phyloP scores from a whole-genome alignment of 176 grass and related monocot species.

The Neostapfia colusana region DNA sequence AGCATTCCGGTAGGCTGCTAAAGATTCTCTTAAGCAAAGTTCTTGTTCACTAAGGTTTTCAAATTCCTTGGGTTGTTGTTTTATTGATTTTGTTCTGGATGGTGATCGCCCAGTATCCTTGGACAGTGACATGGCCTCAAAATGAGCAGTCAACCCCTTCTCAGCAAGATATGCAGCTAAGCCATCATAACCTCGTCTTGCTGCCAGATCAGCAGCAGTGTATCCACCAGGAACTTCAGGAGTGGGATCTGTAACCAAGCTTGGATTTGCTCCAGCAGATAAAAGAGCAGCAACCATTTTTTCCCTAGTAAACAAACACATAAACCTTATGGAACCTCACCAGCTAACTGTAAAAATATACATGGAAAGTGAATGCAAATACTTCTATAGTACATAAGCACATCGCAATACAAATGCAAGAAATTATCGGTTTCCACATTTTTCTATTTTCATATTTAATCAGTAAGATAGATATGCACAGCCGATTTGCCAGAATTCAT shows the following conservation, averaged over 20 bases:
- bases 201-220: conserved; percentile 86
- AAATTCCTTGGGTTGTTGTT: conserved; percentile 43
- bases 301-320: conserved; percentile 58
- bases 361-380: neutral
- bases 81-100: conserved; percentile 34
- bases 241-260: conserved; percentile 90
- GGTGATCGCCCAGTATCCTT: conserved; percentile 43
- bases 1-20: conserved; percentile 92
- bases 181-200: conserved; percentile 75
- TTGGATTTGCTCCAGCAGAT: conserved; percentile 95
- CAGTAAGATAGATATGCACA: too few relatives aligned
- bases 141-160: conserved; percentile 83
- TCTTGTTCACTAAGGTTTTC: conserved; percentile 88
- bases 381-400: too few relatives aligned
- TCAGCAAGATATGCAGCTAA: conserved; percentile 93
- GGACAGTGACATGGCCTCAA: conserved; percentile 74
- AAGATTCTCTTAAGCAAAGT: conserved; percentile 88
- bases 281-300: conserved; percentile 94
- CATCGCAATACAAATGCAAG: too few relatives aligned
- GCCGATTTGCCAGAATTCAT: conserved; percentile 1
- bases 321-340: conserved; percentile 28
- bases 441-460: too few relatives aligned
- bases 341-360: conserved; percentile 10
- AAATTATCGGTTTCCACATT: too few relatives aligned
- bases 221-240: conserved; percentile 54